phyloP scores from a whole-genome alignment of 495 filamentous ascomycete genomes.

The Tuber microsphaerosporum region DNA sequence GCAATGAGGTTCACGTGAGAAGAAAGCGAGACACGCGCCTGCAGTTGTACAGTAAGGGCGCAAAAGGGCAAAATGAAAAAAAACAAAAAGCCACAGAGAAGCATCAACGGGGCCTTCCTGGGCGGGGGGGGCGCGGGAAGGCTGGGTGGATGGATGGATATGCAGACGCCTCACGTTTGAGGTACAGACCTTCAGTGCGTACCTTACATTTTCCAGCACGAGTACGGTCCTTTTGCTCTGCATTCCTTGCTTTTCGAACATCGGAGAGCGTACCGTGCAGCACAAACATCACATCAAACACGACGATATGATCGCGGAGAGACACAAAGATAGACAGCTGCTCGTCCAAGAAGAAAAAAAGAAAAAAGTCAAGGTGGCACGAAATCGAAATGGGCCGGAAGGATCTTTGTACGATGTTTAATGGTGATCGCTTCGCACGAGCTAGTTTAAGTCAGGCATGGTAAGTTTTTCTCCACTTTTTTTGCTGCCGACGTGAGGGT shows the following conservation, averaged over 20 bases:
- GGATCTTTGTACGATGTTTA: constrained; percentile 38
- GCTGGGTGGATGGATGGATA: background rate
- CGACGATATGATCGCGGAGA: constrained; percentile 1
- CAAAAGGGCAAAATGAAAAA: background rate
- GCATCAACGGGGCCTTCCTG: background rate
- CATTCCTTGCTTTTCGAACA: background rate
- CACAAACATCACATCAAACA: constrained; percentile 1
- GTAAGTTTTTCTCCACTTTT: background rate
- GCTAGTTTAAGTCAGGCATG: background rate
- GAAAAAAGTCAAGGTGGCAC: constrained; percentile 33
- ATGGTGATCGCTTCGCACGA: background rate
- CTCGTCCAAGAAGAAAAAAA: background rate
- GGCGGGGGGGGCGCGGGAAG: constrained; percentile 1
- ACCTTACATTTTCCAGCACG: background rate
- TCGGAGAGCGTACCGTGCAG: background rate
- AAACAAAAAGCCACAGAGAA: background rate
- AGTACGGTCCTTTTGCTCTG: background rate
- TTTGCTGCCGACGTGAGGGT: background rate
- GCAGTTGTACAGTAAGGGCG: background rate
- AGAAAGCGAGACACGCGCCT: background rate
- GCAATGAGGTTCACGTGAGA: background rate
- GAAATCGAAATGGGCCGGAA: constrained; percentile 26
- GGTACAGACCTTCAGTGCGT: background rate
- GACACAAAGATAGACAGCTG: background rate
- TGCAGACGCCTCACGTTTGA: constrained; percentile 4